Evolutionary conservation across 2,329 filamentous ascomycete species (phyloP).

Genomic region (Ilyonectria mors-panacis): DNA sequence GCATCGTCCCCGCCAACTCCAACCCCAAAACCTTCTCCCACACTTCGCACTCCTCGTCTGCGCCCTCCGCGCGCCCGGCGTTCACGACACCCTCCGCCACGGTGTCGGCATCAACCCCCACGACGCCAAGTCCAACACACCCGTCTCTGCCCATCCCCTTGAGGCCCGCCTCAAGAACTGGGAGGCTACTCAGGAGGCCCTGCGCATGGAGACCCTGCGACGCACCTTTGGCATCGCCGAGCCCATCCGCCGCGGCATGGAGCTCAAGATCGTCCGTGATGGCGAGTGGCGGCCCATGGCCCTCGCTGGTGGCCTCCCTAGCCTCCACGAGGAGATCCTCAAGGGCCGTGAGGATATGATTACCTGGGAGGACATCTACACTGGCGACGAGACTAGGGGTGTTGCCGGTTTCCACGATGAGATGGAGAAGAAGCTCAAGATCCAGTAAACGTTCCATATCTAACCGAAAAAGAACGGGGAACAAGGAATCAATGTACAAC

Average conservation of each 20-base stretch:
- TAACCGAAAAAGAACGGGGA: conserved; percentile 11
- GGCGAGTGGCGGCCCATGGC: conserved; percentile 85
- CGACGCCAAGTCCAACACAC: conserved; percentile 60
- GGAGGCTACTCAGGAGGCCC: conserved; percentile 87
- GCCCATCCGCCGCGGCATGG: conserved; percentile 93
- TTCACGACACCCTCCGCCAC: conserved; percentile 93
- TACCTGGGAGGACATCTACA: conserved; percentile 95
- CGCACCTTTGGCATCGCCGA: conserved; percentile 93
- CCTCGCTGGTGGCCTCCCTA: conserved; percentile 71
- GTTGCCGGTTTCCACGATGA: conserved; percentile 87
- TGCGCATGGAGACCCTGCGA: conserved; percentile 91
- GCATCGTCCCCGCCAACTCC: conserved; percentile 82
- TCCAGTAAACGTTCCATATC: conserved; percentile 57
- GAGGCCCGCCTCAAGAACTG: conserved; percentile 91
- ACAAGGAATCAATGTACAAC: conserved; percentile 35
- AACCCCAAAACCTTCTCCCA: conserved; percentile 78
- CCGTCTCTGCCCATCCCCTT: conserved; percentile 84
- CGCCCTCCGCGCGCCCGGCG: conserved; percentile 93
- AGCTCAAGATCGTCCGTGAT: conserved; percentile 87
- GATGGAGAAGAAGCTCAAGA: conserved; percentile 93
- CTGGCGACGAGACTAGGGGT: conserved; percentile 80
- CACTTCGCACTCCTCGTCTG: conserved; percentile 73
- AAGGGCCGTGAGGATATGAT: conserved; percentile 82
- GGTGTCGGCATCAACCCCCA: conserved; percentile 79
- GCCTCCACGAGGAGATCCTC: conserved; percentile 92